Conservation (phyloP, 176 grass and related monocot genomes). For the Alloteropsis semialata region DNA sequence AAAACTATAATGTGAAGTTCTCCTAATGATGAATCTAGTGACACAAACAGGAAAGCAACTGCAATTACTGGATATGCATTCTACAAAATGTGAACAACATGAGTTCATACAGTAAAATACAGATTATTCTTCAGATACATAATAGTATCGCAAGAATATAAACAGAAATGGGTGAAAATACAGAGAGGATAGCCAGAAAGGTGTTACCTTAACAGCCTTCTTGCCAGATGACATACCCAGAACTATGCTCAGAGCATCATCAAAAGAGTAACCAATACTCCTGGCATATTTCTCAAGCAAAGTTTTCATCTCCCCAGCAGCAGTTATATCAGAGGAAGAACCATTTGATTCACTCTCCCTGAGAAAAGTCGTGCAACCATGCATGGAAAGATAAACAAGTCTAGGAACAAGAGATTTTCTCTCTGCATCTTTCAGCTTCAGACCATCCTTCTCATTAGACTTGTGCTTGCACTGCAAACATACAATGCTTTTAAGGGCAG, state of each 20-base stretch:
- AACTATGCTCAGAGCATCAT: conserved; percentile 73
- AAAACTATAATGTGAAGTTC: no score
- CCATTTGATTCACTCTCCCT: conserved; percentile 57
- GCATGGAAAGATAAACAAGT: conserved; percentile 78
- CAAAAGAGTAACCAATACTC: conserved; percentile 83
- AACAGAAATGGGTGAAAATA: neutral
- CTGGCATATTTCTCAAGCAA: conserved; percentile 87
- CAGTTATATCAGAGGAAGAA: conserved; percentile 41
- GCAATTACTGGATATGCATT: neutral
- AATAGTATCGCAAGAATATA: neutral
- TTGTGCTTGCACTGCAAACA: conserved; percentile 61
- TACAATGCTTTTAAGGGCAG: neutral
- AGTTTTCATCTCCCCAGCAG: conserved; percentile 55
- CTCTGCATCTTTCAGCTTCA: conserved; percentile 54
- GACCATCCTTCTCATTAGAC: conserved; percentile 41
- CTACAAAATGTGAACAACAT: neutral
- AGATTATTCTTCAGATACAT: neutral
- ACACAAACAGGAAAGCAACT: neutral
- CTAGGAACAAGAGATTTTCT: conserved; percentile 83
- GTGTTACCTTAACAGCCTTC: conserved; percentile 71
- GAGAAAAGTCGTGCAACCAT: conserved; percentile 35
- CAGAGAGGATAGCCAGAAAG: neutral
- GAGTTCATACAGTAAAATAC: neutral
- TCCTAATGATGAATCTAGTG: neutral
- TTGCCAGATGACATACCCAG: conserved; percentile 65